Evolutionary conservation across 2,329 filamentous ascomycete species (phyloP).

Genomic region (Venturia aucupariae): DNA sequence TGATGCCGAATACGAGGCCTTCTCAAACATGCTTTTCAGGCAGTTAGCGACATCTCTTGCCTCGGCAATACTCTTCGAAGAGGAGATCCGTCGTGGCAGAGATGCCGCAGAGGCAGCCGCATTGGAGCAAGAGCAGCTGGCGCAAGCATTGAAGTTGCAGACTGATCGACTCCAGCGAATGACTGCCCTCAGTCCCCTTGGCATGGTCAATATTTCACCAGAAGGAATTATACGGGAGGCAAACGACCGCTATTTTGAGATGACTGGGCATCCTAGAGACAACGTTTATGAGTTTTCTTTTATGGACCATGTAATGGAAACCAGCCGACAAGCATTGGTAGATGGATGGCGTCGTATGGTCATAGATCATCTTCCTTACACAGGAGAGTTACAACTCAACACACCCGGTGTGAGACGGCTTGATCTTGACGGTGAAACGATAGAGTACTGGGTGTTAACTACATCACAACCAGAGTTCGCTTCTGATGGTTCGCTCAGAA

Average conservation of each 20-base stretch:
- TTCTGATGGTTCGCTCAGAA: conserved; percentile 10
- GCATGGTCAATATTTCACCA: conserved; percentile 31
- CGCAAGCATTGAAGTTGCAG: conserved; percentile 9
- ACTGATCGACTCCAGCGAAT: conserved; percentile 29
- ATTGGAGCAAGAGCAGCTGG: conserved; percentile 11
- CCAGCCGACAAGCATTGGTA: conserved; percentile 25
- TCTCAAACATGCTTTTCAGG: conserved; percentile 14
- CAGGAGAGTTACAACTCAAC: conserved; percentile 35
- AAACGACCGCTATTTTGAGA: conserved; percentile 32
- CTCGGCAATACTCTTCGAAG: conserved; percentile 13
- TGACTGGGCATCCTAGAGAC: conserved; percentile 29
- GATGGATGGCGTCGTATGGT: conserved; percentile 33
- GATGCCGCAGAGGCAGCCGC: conserved; percentile 22
- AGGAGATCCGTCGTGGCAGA: conserved; percentile 16
- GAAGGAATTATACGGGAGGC: conserved; percentile 30
- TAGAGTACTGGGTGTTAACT: conserved; percentile 37
- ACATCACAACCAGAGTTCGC: conserved; percentile 19
- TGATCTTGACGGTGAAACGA: conserved; percentile 27
- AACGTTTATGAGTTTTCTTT: conserved; percentile 34
- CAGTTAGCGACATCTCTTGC: conserved; percentile 15
- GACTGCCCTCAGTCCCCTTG: conserved; percentile 31
- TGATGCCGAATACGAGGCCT: conserved; percentile 14
- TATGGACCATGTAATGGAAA: conserved; percentile 32
- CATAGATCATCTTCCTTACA: conserved; percentile 28
- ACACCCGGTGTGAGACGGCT: conserved; percentile 17